Percentiles rank a stretch among this genome's conserved stretches.
phyloP scores from a whole-genome alignment of 208 protist species.

The Trypanosoma caninum region DNA sequence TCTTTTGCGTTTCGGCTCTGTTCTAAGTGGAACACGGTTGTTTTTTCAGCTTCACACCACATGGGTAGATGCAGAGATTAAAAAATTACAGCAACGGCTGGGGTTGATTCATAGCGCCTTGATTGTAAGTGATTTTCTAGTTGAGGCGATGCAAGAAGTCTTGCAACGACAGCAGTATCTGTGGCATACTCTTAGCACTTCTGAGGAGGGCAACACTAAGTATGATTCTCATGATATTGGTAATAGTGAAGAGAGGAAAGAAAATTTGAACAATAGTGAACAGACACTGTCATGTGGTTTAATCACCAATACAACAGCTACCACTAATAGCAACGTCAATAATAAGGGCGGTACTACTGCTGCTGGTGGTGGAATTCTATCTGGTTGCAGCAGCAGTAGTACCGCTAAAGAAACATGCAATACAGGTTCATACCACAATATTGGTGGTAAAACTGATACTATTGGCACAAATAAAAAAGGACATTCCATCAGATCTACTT shows the following conservation, averaged over 20 bases:
- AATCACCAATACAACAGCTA: not conserved
- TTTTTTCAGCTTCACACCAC: constrained; percentile 64
- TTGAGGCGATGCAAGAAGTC: constrained; percentile 48
- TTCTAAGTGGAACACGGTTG: constrained; percentile 37
- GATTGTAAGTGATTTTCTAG: constrained; percentile 76
- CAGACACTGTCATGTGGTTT: no score
- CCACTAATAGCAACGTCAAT: not conserved
- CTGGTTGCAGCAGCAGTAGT: no score
- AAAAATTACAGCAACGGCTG: constrained; percentile 62
- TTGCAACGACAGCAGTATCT: constrained; percentile 69
- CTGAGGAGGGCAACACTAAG: not conserved
- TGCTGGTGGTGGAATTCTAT: no score
- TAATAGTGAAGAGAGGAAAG: not conserved
- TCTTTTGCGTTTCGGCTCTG: constrained; percentile 69
- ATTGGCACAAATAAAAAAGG: not conserved
- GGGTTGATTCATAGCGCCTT: constrained; percentile 52
- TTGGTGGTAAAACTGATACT: no score
- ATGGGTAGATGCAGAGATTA: constrained; percentile 70
- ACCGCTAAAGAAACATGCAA: no score
- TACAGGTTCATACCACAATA: no score
- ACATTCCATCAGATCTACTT: constrained; percentile 1
- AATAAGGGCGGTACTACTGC: no score
- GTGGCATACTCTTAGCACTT: constrained; percentile 14
- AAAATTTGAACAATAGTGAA: no score
- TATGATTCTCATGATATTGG: not conserved